These are phyloP conservation scores for Leptodermis oblonga DNA, from an alignment of 257 asterid genomes.

Conservation along the genomic window DNA sequence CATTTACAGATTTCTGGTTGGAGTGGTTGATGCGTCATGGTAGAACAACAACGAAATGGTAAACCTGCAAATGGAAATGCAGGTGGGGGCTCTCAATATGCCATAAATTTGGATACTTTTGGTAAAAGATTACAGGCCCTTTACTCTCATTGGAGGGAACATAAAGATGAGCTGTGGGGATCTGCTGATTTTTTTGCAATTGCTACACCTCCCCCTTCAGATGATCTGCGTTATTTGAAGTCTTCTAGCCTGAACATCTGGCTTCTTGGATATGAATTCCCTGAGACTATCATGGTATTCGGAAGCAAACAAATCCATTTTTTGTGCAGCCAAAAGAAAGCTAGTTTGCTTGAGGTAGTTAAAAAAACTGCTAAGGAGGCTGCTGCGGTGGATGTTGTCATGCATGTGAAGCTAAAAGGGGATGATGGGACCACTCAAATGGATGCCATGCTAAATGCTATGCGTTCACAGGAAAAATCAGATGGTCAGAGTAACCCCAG, in stretches of 20 bases:
- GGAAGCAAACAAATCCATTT: constrained; percentile 45
- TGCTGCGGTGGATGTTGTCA: constrained; percentile 35
- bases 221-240: constrained; percentile 63
- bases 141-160: constrained; percentile 49
- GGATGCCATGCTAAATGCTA: constrained; percentile 37
- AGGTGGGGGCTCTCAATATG: constrained; percentile 30
- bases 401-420: constrained; percentile 50
- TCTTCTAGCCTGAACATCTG: constrained; percentile 61
- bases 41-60: constrained; percentile 36
- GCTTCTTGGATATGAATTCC: constrained; percentile 72
- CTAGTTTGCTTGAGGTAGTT: constrained; percentile 43
- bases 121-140: constrained; percentile 41
- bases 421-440: constrained; percentile 48
- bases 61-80: constrained; percentile 34
- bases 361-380: constrained; percentile 44
- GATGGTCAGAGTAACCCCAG: constrained; percentile 25
- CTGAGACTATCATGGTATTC: constrained; percentile 70
- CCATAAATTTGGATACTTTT: constrained; percentile 46
- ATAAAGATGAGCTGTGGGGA: constrained; percentile 51
- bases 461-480: constrained; percentile 31
- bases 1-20: constrained; percentile 12
- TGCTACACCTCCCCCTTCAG: constrained; percentile 64
- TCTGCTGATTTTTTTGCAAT: constrained; percentile 46
- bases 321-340: constrained; percentile 61
- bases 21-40: constrained; percentile 32